Conservation (phyloP, 2,329 filamentous ascomycete genomes). For the Chrysoporthe puriensis region DNA sequence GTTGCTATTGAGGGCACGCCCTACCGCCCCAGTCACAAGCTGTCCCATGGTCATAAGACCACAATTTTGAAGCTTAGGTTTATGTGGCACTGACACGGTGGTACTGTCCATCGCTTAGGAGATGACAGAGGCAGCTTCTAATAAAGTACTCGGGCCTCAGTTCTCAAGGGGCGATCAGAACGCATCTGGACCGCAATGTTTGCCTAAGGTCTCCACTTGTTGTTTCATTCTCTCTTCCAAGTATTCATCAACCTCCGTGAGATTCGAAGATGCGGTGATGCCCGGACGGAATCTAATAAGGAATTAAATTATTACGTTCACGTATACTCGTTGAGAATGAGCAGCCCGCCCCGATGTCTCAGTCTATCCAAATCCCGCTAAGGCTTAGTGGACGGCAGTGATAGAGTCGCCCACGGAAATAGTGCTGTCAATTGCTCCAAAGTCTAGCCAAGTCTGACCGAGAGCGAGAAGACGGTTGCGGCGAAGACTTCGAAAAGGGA, state of each 20-base stretch:
- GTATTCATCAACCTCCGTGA: no score
- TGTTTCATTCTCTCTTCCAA: neutral
- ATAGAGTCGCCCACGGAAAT: neutral
- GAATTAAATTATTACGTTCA: neutral
- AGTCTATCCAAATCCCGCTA: neutral
- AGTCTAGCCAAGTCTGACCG: neutral
- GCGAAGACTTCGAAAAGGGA: neutral
- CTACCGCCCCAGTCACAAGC: neutral
- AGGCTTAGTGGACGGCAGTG: neutral
- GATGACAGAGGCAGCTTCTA: neutral
- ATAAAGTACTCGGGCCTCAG: neutral
- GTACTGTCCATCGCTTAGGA: neutral
- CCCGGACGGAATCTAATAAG: neutral
- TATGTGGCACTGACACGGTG: neutral
- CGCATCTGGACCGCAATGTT: neutral
- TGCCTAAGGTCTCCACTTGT: neutral
- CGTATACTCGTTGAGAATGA: neutral
- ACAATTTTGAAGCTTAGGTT: neutral
- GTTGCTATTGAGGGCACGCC: neutral
- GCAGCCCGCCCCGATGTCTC: neutral
- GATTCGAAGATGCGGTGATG: neutral
- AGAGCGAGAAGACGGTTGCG: constrained; percentile 11
- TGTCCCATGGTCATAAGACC: neutral
- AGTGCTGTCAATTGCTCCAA: neutral
- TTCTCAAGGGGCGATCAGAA: neutral